Percentiles rank a stretch among this genome's conserved stretches.
phyloP scores from a whole-genome alignment of 176 grass and related monocot genomes.

The Bolboschoenus planiculmis region DNA sequence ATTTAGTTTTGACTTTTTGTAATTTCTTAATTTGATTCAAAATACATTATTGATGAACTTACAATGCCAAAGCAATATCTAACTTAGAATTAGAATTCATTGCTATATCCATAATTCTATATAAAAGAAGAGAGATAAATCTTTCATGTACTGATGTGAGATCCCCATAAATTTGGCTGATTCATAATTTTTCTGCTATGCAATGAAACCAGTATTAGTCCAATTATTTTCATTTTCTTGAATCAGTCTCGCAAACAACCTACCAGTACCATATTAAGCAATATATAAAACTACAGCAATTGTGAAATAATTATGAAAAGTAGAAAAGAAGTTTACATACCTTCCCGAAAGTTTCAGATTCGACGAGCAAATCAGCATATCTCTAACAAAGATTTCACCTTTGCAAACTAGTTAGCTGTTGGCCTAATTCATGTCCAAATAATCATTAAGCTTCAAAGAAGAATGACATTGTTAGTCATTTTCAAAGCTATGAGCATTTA shows the following conservation, averaged over 20 bases:
- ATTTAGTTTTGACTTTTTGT: background rate
- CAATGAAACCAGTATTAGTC: background rate
- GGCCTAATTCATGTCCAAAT: background rate
- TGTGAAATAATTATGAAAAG: background rate
- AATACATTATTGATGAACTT: background rate
- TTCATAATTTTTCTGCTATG: background rate
- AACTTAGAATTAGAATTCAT: background rate
- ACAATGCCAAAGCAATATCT: background rate
- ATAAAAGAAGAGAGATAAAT: background rate
- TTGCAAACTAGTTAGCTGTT: background rate
- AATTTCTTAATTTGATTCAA: background rate
- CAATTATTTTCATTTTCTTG: background rate
- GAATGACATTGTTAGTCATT: background rate
- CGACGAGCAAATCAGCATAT: background rate
- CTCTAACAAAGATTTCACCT: background rate
- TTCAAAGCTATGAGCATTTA: background rate
- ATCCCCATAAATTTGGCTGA: background rate
- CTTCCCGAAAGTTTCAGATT: background rate
- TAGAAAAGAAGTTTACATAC: background rate
- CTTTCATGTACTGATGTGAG: background rate
- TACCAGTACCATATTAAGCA: background rate
- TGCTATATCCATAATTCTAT: background rate
- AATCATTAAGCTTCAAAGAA: background rate
- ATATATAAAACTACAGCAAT: background rate
- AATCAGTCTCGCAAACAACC: too few relatives aligned